Base-by-base conservation (phyloP, 495 filamentous ascomycete species). In the Chaetomium tenue region DNA sequence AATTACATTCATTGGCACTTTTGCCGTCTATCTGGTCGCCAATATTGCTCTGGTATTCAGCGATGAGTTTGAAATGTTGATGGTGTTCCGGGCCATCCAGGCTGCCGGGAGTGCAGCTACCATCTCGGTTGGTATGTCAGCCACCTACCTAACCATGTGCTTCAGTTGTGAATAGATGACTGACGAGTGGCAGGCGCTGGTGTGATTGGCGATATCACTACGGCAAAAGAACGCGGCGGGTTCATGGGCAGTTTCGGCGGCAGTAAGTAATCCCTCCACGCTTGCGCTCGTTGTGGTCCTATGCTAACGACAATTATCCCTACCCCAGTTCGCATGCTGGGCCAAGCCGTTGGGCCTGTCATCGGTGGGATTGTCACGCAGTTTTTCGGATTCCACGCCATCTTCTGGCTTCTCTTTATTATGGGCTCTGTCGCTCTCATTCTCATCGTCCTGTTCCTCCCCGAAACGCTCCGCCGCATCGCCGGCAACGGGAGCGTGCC, bases 31-130 rank as follows among this genome's bases (percentile, higher is more conserved):
- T 50, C 20, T 50, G 16, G 3, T 50, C 20, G 18, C 46, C 16
- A 50, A 50, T 22, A 50, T 50, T 50, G 20, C 46, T 50, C n/a
- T 50, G 46, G 40, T 23, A 9, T 50, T 50, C 18, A 50, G 46
- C n/a, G 8, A 50, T 23, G 46, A 23, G 20, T 50, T 20, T 50
- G 18, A 50, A 50, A 50, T 50, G 46, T 23, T 50, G 20, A 47
- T 47, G 44, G n/a, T 50, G 8, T 50, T 50, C 40, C 40, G 40
- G 40, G 40, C 40, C 3, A 18, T 44, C 16, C 40, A 44, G 40
- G 40, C 40, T 15, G 40, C 40, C 13, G 40, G 40, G 6, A 44
- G 40, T 44, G 40, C 40, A 15, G 40, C 40, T 4, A 44, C 40
- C 40, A 44, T 44, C 16, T 44, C 40, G 13, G 40, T 44, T 44